Evolutionary conservation across 176 grass and related monocot species (phyloP), one percentile per base, ranked within the genome.

Genomic region (Aechmea fasciata): DNA sequence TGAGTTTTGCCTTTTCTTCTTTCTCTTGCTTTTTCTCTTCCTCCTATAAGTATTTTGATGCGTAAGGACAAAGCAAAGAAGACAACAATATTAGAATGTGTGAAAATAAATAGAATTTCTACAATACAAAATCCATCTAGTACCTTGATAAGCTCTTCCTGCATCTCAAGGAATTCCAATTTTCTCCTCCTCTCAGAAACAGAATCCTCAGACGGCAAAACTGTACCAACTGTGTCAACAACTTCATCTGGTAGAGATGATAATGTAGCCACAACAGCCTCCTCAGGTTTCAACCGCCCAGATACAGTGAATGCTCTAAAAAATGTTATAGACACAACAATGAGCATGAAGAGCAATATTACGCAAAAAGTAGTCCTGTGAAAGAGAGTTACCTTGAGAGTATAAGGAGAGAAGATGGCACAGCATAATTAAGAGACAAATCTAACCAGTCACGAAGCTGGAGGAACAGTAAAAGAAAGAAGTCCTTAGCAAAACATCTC

Each of bases 91-190:
- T 61, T 9, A 59, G 55, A 59, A 59, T 13, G 55, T 54, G 19
- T 59, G 55, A 20, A 59, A 61, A 20, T 61, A 18, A 61, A 19
- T 61, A n/a, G 33, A 20, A 10, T 17, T 9, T 59, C 54, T 59
- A 18, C 55, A 9, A 18, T 61, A 19, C 9, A 61, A 61, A 61
- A 72, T 67, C 15, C 51, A 48, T 53, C 75, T 64, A 13, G 64
- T 78, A 93, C 95, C 90, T 99, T 94, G 75, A 99, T 99, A 81
- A 99, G 95, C 84, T 99, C 95, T 90, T 99, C 95, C 81, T 99
- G 95, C 95, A 99, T 90, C 82, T 93, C 87, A 33, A 99, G 87
- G 90, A 99, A 99, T 75, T 93, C 89, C 69, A 93, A 83, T 72
- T 88, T 93, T 71, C 80, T 89, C 68, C 77, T 92, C 82, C 94